Conservation (phyloP, 352 stramenopile species). For the Phytophthora idaei region DNA sequence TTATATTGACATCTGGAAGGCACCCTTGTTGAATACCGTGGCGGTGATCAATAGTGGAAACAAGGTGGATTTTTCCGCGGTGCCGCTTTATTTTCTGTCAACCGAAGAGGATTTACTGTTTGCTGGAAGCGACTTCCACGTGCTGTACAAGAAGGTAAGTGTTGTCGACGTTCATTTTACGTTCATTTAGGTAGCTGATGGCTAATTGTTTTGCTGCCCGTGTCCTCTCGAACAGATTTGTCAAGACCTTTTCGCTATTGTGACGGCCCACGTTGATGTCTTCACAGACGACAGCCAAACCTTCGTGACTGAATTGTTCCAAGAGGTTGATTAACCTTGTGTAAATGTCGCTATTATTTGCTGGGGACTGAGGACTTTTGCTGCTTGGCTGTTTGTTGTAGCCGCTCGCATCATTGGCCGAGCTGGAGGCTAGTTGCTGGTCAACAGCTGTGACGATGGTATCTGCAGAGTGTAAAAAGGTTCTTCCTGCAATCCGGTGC, state of each 20-base stretch:
- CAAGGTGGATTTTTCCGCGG: slow-evolving; percentile 53
- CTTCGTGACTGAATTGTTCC: slow-evolving; percentile 60
- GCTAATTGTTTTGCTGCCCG: neutral
- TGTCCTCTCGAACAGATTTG: slow-evolving; percentile 53
- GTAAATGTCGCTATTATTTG: neutral
- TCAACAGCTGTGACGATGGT: slow-evolving; percentile 59
- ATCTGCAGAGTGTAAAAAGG: slow-evolving; percentile 85
- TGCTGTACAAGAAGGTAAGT: slow-evolving; percentile 60
- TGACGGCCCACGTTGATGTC: slow-evolving; percentile 39
- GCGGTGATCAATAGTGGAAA: slow-evolving; percentile 43
- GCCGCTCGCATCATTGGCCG: slow-evolving; percentile 43
- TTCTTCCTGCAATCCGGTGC: slow-evolving; percentile 81
- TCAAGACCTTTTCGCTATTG: slow-evolving; percentile 43
- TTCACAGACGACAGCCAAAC: slow-evolving; percentile 51
- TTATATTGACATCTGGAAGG: slow-evolving; percentile 63
- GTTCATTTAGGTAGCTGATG: neutral
- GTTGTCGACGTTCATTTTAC: neutral
- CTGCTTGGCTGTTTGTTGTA: slow-evolving; percentile 24
- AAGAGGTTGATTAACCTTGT: slow-evolving; percentile 32
- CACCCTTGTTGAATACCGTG: slow-evolving; percentile 53
- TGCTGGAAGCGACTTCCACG: slow-evolving; percentile 76
- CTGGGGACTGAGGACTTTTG: neutral
- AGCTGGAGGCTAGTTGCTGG: slow-evolving; percentile 72
- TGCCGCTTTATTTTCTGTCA: slow-evolving; percentile 52
- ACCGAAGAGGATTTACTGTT: slow-evolving; percentile 73